Evolutionary conservation across 306 rosid species (phyloP).

Genomic region (Prunus mume): DNA sequence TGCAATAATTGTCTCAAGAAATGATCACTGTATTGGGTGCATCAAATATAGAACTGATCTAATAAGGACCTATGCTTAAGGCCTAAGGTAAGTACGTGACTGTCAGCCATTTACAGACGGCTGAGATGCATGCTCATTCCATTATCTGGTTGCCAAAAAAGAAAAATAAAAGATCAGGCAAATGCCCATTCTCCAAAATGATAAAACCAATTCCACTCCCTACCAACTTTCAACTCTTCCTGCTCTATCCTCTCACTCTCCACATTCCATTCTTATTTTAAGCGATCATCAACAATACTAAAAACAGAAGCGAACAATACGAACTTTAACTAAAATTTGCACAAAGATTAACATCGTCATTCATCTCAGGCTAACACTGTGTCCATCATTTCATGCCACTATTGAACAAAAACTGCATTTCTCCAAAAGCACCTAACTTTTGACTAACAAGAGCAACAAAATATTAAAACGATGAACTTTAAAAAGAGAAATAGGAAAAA

Average conservation of each 20-base stretch:
- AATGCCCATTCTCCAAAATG: background rate
- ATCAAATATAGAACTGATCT: background rate
- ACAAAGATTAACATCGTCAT: background rate
- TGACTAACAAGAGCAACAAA: background rate
- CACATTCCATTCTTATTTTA: background rate
- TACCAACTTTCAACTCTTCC: background rate
- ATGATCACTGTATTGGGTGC: background rate
- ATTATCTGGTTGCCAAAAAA: no score
- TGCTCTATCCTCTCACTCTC: background rate
- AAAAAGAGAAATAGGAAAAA: background rate
- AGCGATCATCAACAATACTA: background rate
- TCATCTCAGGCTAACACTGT: background rate
- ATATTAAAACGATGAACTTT: background rate
- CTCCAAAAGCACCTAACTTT: background rate
- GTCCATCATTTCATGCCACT: background rate
- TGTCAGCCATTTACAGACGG: background rate
- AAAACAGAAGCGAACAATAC: background rate
- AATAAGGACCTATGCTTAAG: background rate
- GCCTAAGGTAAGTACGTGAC: background rate
- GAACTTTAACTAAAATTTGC: background rate
- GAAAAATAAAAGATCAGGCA: background rate
- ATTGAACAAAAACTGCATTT: background rate
- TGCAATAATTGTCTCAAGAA: background rate
- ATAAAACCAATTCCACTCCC: background rate
- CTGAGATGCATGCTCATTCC: background rate